A percentile compares a stretch with the other conserved stretches of the same genome.
These are phyloP conservation scores for Leccinum fuscescens DNA, from an alignment of 1,284 basidiomycete species.

Conservation along the genomic window DNA sequence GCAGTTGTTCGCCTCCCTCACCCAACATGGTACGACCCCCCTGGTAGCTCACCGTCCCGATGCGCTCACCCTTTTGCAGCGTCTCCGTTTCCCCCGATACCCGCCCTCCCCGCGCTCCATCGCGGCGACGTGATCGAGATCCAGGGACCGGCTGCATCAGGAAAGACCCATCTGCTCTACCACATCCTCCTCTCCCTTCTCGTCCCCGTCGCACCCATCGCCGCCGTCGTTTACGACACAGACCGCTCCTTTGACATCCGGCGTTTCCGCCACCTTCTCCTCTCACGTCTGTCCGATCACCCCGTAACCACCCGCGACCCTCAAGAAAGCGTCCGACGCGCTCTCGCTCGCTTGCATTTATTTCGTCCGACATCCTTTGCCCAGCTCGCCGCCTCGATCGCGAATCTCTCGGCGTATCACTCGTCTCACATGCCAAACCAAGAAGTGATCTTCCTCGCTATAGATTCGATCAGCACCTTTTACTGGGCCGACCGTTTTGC, in stretches of 20 bases:
- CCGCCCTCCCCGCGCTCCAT: conserved; percentile 21
- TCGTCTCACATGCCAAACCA: conserved; percentile 43
- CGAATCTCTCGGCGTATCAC: conserved; percentile 58
- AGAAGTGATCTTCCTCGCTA: conserved; percentile 60
- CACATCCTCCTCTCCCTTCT: conserved; percentile 62
- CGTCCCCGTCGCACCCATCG: conserved; percentile 48
- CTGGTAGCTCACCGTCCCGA: background rate
- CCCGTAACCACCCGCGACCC: conserved; percentile 20
- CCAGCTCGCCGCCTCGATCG: conserved; percentile 66
- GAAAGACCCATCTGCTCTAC: conserved; percentile 74
- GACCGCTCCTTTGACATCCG: conserved; percentile 60
- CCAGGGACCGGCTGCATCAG: conserved; percentile 67
- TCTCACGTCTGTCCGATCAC: conserved; percentile 35
- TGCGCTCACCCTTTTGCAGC: conserved; percentile 14
- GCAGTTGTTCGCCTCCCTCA: conserved; percentile 24
- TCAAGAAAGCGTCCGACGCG: conserved; percentile 37
- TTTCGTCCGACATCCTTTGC: conserved; percentile 64
- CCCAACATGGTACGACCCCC: conserved; percentile 17
- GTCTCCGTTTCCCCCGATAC: conserved; percentile 31
- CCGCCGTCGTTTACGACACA: conserved; percentile 66
- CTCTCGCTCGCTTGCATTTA: conserved; percentile 56
- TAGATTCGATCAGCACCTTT: conserved; percentile 76
- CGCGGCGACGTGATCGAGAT: conserved; percentile 63
- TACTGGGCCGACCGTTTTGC: conserved; percentile 74
- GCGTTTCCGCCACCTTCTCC: conserved; percentile 54